These are phyloP conservation scores for Endocalyx cinctus DNA, from an alignment of 2,329 filamentous ascomycete species.

Conservation along the genomic window DNA sequence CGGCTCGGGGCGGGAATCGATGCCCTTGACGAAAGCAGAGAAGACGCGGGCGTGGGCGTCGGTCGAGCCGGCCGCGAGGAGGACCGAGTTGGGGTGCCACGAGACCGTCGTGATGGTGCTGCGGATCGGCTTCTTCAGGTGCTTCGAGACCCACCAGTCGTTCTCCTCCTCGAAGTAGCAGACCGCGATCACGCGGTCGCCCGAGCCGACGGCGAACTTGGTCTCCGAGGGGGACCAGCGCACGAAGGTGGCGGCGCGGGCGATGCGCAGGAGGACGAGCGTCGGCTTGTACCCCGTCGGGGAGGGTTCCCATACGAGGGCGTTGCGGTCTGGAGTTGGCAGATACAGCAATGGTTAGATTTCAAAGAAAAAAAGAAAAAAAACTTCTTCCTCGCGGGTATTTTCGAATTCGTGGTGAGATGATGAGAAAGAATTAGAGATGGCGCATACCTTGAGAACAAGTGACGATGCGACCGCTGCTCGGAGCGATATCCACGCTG, in stretches of 20 bases:
- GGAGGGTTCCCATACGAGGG: slow-evolving; percentile 96
- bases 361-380: too few species aligned
- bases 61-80: slow-evolving; percentile 91
- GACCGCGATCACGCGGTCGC: slow-evolving; percentile 89
- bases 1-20: slow-evolving; percentile 80
- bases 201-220: slow-evolving; percentile 96
- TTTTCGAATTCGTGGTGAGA: not conserved
- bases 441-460: slow-evolving; percentile 77
- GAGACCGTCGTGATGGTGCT: slow-evolving; percentile 92
- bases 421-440: slow-evolving; percentile 1
- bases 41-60: slow-evolving; percentile 95
- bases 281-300: slow-evolving; percentile 92
- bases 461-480: slow-evolving; percentile 88
- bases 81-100: slow-evolving; percentile 97
- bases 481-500: slow-evolving; percentile 89
- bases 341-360: not conserved
- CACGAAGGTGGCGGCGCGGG: slow-evolving; percentile 92
- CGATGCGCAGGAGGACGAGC: slow-evolving; percentile 92
- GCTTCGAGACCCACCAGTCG: slow-evolving; percentile 99
- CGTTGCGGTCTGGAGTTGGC: slow-evolving; percentile 82
- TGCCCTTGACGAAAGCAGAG: slow-evolving; percentile 92
- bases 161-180: slow-evolving; percentile 99
- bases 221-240: slow-evolving; percentile 95
- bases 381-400: too few species aligned
- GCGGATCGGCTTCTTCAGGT: slow-evolving; percentile 97